phyloP scores from a whole-genome alignment of 208 protist species.

The Crithidia mellificae region DNA sequence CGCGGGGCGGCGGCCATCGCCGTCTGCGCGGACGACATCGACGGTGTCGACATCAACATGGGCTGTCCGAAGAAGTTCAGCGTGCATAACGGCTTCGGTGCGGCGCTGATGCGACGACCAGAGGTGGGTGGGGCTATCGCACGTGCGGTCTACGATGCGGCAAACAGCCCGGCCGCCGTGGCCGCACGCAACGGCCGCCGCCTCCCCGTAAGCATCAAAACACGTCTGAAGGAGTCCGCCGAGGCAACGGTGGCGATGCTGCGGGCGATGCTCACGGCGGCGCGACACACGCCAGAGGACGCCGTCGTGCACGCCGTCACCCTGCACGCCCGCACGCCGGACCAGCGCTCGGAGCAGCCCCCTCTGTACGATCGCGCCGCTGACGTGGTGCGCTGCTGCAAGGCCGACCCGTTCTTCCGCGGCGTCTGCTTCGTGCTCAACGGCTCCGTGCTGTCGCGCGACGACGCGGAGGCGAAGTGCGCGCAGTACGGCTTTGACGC shows the following conservation, averaged over 20 bases:
- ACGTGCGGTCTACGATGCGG: conserved; percentile 51
- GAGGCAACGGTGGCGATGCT: conserved; percentile 76
- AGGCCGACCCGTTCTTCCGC: conserved; percentile 22
- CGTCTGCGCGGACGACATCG: conserved; percentile 89
- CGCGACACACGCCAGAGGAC: conserved; percentile 35
- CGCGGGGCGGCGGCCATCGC: conserved; percentile 84
- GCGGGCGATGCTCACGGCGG: conserved; percentile 46
- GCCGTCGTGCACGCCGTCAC: conserved; percentile 80
- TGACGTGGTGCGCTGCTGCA: conserved; percentile 46
- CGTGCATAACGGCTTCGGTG: conserved; percentile 96
- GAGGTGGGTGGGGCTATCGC: conserved; percentile 69
- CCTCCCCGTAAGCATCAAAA: conserved; percentile 82
- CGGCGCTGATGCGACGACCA: conserved; percentile 88
- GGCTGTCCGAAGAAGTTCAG: conserved; percentile 98
- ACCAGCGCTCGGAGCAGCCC: conserved; percentile 59
- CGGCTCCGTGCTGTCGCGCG: conserved; percentile 53
- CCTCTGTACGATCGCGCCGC: conserved; percentile 64
- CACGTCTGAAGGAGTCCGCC: conserved; percentile 50
- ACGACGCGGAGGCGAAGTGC: conserved; percentile 47
- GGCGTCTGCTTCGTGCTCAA: conserved; percentile 78
- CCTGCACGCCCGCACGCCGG: conserved; percentile 75
- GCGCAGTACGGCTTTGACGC: conserved; percentile 71
- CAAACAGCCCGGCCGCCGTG: conserved; percentile 28
- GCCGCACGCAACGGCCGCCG: conserved; percentile 26
- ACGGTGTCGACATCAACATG: conserved; percentile 99